phyloP scores from a whole-genome alignment of 2,329 filamentous ascomycete species.

The Dothiorella sarmentorum region DNA sequence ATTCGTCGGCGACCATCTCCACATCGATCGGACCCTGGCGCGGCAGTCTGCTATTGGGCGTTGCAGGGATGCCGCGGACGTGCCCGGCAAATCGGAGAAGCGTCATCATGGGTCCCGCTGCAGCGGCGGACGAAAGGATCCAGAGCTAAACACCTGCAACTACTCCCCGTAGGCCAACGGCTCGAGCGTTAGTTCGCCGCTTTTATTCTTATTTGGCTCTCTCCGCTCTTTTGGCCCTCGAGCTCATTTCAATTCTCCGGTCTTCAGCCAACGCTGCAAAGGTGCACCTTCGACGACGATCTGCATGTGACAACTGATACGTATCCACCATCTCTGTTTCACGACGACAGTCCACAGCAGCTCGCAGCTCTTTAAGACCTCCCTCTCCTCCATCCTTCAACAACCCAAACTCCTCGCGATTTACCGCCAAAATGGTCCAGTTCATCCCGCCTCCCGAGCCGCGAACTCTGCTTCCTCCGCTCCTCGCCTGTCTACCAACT shows the following conservation, averaged over 20 bases:
- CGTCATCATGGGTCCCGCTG: constrained; percentile 11
- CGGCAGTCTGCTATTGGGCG: background rate
- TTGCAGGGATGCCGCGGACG: background rate
- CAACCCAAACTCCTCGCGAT: background rate
- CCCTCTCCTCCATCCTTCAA: background rate
- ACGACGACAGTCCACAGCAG: background rate
- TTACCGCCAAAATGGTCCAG: constrained; percentile 47
- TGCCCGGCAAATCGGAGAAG: constrained; percentile 6
- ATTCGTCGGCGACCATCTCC: background rate
- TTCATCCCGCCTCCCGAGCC: constrained; percentile 54
- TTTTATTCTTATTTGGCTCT: constrained; percentile 4
- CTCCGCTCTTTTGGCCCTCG: background rate
- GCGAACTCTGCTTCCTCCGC: constrained; percentile 56
- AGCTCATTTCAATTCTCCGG: background rate
- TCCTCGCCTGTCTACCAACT: constrained; percentile 61
- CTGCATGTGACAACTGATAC: constrained; percentile 10
- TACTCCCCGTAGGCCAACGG: background rate
- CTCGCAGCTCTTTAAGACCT: background rate
- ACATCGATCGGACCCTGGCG: constrained; percentile 2
- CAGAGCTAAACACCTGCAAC: constrained; percentile 12
- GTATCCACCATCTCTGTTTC: background rate
- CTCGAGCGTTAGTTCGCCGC: background rate
- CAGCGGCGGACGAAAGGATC: constrained; percentile 15
- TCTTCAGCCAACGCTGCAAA: background rate
- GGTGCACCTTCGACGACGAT: background rate